Evolutionary conservation across 805 yeast species (phyloP), one percentile per base, ranked within the genome.

Genomic region (Wickerhamomyces silvicola): DNA sequence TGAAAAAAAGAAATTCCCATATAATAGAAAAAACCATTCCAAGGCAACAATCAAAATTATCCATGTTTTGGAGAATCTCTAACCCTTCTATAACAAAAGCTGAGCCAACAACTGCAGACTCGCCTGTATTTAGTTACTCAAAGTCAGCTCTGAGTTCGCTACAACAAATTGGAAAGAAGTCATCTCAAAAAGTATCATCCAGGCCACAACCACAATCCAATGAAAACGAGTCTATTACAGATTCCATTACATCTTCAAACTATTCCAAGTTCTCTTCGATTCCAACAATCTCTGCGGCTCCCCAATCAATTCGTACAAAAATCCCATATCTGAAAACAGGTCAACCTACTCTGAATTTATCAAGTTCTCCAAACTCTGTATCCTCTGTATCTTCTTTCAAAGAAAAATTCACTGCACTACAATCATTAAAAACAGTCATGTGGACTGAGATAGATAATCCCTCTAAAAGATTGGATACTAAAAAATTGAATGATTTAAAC

Each of bases 401-500:
- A 10, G 31, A 33, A 17, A 36, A 36, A 15, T 38, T 38, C n/a
- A 38, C 50, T 2, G 39, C 48, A 2, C 27, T 35, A 2, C 52
- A 51, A 17, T 32, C 48, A 1, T 22, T 51, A 16, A 43, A 38
- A 32, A 32, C 38, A 11, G 48, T 57, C 14, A 60, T 60, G 38
- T 64, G 92, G 85, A 70, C 82, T 2, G 71, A 70, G 22, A 70
- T 83, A 18, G 61, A 64, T 6, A 90, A 88, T 45, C 96, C 97
- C 0, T 86, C 96, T 0, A 72, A 72, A 36, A 78, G 79, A 6
- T 62, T 73, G 5, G 67, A 70, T 20, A 60, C 68, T 3, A 79
- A 75, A 31, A 59, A 74, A 7, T 60, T 79, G 11, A 68, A 70
- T 9, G 68, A 73, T 35, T 60, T 78, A 7, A 68, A 76, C n/a